Evolutionary conservation across 2,329 filamentous ascomycete species (phyloP), one percentile per base, ranked within the genome.

Genomic region (Diplodia mutila): DNA sequence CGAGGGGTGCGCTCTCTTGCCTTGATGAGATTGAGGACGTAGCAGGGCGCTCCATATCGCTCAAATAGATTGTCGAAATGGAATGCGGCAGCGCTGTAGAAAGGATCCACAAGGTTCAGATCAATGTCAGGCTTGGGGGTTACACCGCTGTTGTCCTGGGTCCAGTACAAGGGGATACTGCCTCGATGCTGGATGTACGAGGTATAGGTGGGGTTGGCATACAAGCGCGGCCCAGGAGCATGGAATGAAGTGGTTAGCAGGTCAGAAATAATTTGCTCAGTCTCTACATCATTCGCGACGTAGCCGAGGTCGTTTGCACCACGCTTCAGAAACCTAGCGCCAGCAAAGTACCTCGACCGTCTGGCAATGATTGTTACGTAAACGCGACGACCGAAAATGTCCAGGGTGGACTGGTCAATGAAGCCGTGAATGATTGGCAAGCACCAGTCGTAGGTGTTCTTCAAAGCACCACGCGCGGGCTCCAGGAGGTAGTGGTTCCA

Each of bases 271-370:
- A 99, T 97, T 77, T 99, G 95, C 79, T 99, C 95, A 0, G 95
- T 98, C 80, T 99, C 96, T 27, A 99, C 95, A 79, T 99, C 96
- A 75, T 99, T 99, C 64, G 95, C 96, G 66, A 99, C 95, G 76
- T 97, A 97, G 16, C 95, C 94, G 76, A 94, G 78, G 77, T 99
- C 95, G 74, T 99, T 99, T 57, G 93, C 91, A 37, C 95, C 95
- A 68, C 95, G 89, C 79, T 99, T 99, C 65, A 99, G 81, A 72
- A 97, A 99, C 3, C 95, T 87, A 46, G 95, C 95, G 32, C 95
- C 95, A 2, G 95, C 95, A 78, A 98, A 99, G 78, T 92, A 93
- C 9, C 95, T 88, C 18, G 95, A 99, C 37, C 95, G 88, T 67
- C 95, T 86, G 3, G 95, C 96, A 73, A 99, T 97, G 63, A 99